Conservation (phyloP, 305 asterid genomes). For the Plantago coronopus region DNA sequence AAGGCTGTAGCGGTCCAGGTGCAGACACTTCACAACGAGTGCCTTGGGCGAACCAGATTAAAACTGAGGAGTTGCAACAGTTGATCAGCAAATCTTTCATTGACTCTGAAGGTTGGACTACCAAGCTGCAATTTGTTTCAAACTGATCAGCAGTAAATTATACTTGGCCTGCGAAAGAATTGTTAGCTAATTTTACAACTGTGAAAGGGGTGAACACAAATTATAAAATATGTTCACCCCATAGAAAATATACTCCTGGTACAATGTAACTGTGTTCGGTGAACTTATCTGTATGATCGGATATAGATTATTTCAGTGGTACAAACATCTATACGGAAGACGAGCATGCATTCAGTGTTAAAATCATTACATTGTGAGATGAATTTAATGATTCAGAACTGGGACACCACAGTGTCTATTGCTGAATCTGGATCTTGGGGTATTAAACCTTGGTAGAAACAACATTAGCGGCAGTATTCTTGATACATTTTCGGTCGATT, state of each 20-base stretch:
- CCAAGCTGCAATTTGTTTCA: background rate
- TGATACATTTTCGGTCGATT: constrained; percentile 15
- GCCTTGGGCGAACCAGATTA: constrained; percentile 47
- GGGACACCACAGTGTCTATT: constrained; percentile 32
- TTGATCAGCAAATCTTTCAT: constrained; percentile 46
- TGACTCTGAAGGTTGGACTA: constrained; percentile 60
- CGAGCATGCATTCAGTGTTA: too few relatives aligned
- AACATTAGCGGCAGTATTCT: constrained; percentile 30
- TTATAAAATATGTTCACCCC: too few relatives aligned
- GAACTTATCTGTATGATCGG: too few relatives aligned
- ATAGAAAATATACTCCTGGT: too few relatives aligned
- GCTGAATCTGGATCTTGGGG: constrained; percentile 27
- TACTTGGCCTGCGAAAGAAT: too few relatives aligned
- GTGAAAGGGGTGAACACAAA: too few relatives aligned
- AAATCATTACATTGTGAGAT: too few relatives aligned
- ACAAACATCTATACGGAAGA: too few relatives aligned
- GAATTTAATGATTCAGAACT: constrained; percentile 27
- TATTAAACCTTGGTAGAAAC: constrained; percentile 36
- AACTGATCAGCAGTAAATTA: too few relatives aligned
- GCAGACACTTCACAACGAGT: constrained; percentile 47
- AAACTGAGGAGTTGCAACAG: constrained; percentile 13
- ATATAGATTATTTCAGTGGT: too few relatives aligned
- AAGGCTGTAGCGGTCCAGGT: constrained; percentile 51
- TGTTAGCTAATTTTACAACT: too few relatives aligned
- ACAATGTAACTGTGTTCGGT: too few relatives aligned